Base-by-base conservation (phyloP, 441 rosid species). In the Bruguiera hainesii region DNA sequence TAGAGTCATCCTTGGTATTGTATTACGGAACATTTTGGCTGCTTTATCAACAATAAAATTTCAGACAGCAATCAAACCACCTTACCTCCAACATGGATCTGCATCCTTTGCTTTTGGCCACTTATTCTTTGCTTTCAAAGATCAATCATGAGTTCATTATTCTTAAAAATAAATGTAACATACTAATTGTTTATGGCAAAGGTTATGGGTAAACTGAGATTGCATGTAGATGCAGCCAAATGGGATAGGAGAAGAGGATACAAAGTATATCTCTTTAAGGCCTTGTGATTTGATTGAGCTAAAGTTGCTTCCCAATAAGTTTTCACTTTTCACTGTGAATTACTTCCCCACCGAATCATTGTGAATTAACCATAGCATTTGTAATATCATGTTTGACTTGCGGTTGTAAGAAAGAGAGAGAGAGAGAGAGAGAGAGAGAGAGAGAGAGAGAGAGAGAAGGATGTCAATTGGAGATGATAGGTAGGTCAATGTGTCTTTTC, bases 51-150 rank as follows among this genome's bases (percentile, higher is more conserved):
- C 5, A 28, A 37, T 57, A 37, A 66, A 66, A 31, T 29, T 66
- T 66, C 16, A 39, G 42, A 26, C 1, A 2, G 5, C 56, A n/a
- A 28, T 42, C n/a, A 56, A 66, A 13, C 57, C 39, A 28, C 53
- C 23, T 42, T 37, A 26, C 56, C 26, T 50, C 67, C 4, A 20
- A 10, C 35, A 48, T 42, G 0, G 19, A 33, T 66, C 4, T 25
- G 10, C 46, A 35, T 5, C 11, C 28, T 21, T 55, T 9, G 10
- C 16, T 20, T 26, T 39, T 20, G 30, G 42, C 49, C 0, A 30
- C 18, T 39, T 67, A 28, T 25, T 66, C 19, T 56, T 67, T 13
- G 39, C 29, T 11, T 35, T 66, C 46, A 67, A 49, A 64, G 26
- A 21, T 67, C 55, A 21, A 46, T 2, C 7, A 2, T 10, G 30